Percentiles rank a stretch among this genome's conserved stretches.
phyloP scores from a whole-genome alignment of 2,329 filamentous ascomycete species.

The Cercospora zeina region DNA sequence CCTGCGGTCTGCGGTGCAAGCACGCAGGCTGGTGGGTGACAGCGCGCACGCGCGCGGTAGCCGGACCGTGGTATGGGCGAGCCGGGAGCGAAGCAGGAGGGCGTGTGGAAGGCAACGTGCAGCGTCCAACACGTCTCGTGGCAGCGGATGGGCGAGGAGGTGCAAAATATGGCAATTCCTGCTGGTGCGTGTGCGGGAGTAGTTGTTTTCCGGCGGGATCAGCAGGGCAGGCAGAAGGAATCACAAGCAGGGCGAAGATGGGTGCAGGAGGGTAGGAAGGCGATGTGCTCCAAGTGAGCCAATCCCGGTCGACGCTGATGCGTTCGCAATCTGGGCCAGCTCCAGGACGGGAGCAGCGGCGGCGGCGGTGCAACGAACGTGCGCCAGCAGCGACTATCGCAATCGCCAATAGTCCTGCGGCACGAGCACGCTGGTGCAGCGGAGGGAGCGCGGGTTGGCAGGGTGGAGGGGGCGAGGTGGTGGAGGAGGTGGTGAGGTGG shows the following conservation, averaged over 20 bases:
- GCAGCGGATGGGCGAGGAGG: background rate
- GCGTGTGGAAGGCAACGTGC: background rate
- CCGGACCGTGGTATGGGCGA: background rate
- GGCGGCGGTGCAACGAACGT: constrained; percentile 1
- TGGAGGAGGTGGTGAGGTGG: background rate
- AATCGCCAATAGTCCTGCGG: constrained; percentile 5
- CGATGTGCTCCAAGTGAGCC: constrained; percentile 5
- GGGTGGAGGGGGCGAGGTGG: background rate
- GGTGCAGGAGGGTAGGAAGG: background rate
- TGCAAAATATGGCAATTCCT: background rate
- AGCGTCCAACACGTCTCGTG: background rate
- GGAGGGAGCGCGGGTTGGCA: background rate
- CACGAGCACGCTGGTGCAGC: constrained; percentile 6
- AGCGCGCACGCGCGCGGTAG: background rate
- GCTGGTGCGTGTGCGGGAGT: background rate
- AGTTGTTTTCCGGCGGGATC: background rate
- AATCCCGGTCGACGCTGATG: constrained; percentile 8
- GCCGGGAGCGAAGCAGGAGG: background rate
- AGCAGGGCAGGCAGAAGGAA: constrained; percentile 3
- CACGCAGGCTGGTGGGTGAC: background rate
- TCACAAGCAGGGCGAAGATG: constrained; percentile 5
- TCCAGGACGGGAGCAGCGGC: background rate
- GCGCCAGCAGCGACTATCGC: constrained; percentile 9
- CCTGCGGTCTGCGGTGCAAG: background rate
- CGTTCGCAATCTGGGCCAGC: constrained; percentile 3